Evolutionary conservation across 2,329 filamentous ascomycete species (phyloP), one percentile per base, ranked within the genome.

Genomic region (Trichoderma sp.): DNA sequence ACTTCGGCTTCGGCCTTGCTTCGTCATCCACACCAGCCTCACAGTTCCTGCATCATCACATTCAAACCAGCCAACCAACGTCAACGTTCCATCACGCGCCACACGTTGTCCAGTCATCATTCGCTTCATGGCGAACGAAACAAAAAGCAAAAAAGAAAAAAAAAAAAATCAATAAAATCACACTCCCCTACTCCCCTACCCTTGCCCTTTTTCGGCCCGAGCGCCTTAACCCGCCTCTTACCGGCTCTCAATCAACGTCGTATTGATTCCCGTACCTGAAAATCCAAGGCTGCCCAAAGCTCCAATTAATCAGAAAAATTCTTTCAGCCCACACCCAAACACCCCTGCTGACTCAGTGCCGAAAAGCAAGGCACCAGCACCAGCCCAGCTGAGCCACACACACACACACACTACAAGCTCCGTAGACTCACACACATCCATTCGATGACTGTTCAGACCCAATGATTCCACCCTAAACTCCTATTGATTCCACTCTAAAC

Each of bases 331-430:
- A 39, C 36, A 39, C 15, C 17, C 34, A 23, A 36, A 15, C 12
- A 15, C 34, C 20, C 32, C 50, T 64, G 68, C 68, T 71, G 70
- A 62, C 11, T 71, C 70, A 71, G 20, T 28, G 20, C 39, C 34
- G 55, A 26, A 26, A 39, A 39, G 26, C 23, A 55, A 55, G 23
- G 23, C 23, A 30, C 55, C 55, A 43, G 23, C 47, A 30, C 23
- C 17, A 39, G 58, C 67, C 23, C 7, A 39, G 58, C 67, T 70
- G 67, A 63, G 58, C 58, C 67, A 68, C 66, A 47, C 67, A 39
- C 13, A 3, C 13, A 3, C 6, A 43, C 15, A 17, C 36, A 39
- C 12, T 3, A 34, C 34, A 34, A 13, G 13, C 36, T 43, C 39
- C 39, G 39, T 43, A 43, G 39, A n/a, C 39, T 43, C 39, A 43